A percentile compares a stretch with the other conserved stretches of the same genome.
Conservation (phyloP, 129 eudicot species). For the Dittrichia graveolens region DNA sequence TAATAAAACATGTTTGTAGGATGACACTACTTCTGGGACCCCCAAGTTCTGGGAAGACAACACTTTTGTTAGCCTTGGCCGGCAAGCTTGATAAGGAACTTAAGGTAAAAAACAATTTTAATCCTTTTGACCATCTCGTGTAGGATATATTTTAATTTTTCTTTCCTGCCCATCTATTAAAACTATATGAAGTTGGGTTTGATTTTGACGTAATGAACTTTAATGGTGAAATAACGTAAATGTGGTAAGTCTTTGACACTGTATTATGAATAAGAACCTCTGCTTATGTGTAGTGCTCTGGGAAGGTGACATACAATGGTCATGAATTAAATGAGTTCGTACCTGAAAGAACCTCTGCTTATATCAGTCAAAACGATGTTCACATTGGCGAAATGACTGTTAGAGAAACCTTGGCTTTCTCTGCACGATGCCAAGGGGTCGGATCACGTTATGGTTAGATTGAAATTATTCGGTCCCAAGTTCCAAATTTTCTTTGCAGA, state of each 20-base stretch:
- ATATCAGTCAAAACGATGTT: slow-evolving; percentile 81
- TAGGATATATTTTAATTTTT: no score
- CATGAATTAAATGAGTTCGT: slow-evolving; percentile 76
- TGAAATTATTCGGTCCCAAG: neutral
- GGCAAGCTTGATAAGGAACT: neutral
- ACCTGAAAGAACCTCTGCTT: slow-evolving; percentile 88
- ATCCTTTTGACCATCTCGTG: no score
- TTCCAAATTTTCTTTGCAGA: neutral
- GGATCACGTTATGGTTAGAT: slow-evolving; percentile 85
- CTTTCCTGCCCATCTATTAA: no score
- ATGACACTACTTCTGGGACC: neutral
- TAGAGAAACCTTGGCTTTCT: slow-evolving; percentile 82
- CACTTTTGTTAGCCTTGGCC: neutral
- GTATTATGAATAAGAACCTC: neutral
- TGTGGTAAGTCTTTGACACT: no score
- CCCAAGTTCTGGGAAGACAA: neutral
- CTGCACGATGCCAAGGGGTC: slow-evolving; percentile 89
- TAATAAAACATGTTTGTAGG: neutral
- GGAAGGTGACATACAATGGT: slow-evolving; percentile 81
- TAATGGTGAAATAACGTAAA: no score
- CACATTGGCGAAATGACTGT: slow-evolving; percentile 95
- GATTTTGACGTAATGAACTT: no score
- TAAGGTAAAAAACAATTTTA: neutral
- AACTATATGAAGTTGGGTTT: no score
- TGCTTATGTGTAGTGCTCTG: slow-evolving; percentile 49